phyloP scores from a whole-genome alignment of 2,329 filamentous ascomycete species.

The Fusarium keratoplasticum region DNA sequence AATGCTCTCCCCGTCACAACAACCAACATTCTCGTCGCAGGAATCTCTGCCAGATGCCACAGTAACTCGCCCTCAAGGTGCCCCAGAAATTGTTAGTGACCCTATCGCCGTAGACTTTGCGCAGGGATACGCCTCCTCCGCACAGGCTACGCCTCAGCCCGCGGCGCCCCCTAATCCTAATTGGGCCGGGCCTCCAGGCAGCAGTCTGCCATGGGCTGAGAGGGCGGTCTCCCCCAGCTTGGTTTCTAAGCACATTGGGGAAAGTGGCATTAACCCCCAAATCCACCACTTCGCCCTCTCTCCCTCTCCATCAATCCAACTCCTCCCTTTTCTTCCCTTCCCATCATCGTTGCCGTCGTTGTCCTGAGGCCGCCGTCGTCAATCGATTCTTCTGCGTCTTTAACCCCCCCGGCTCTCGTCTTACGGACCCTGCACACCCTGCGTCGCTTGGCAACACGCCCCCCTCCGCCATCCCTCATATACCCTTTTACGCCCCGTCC shows the following conservation, averaged over 20 bases:
- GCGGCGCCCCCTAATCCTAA: slow-evolving; percentile 34
- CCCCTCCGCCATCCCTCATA: slow-evolving; percentile 38
- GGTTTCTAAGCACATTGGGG: slow-evolving; percentile 44
- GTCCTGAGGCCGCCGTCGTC: slow-evolving; percentile 39
- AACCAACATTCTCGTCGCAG: neutral
- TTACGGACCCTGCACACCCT: slow-evolving; percentile 25
- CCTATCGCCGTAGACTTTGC: slow-evolving; percentile 26
- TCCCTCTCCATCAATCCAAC: slow-evolving; percentile 14
- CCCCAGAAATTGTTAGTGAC: slow-evolving; percentile 26
- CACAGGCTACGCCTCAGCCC: slow-evolving; percentile 46
- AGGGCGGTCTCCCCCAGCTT: slow-evolving; percentile 18
- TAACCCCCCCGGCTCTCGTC: slow-evolving; percentile 2
- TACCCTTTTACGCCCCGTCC: slow-evolving; percentile 43
- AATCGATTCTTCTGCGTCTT: slow-evolving; percentile 11
- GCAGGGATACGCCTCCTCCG: slow-evolving; percentile 40
- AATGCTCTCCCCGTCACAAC: neutral
- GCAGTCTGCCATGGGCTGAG: slow-evolving; percentile 49
- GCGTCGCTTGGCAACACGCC: slow-evolving; percentile 9
- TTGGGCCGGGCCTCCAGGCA: slow-evolving; percentile 45
- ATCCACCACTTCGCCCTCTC: slow-evolving; percentile 31
- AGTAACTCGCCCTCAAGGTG: neutral
- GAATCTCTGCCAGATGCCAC: neutral
- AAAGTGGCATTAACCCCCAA: slow-evolving; percentile 35
- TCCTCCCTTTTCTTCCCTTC: slow-evolving; percentile 26
- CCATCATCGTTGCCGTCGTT: slow-evolving; percentile 11